Evolutionary conservation across 2,329 filamentous ascomycete species (phyloP), one percentile per base, ranked within the genome.

Genomic region (Pseudodiploospora longispora): DNA sequence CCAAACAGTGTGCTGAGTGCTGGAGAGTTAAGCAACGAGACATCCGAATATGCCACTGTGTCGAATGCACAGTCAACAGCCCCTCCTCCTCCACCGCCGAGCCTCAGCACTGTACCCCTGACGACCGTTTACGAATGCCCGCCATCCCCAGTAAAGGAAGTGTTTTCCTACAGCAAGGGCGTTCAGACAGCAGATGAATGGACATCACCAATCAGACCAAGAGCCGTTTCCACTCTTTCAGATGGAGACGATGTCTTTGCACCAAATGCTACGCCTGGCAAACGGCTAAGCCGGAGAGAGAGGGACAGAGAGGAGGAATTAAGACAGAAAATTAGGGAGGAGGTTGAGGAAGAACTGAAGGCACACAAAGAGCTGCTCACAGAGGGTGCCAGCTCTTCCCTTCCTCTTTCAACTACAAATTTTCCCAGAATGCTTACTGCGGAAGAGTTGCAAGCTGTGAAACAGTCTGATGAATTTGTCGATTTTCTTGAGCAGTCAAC

Each of bases 81-180:
- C 6, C 54, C 60, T 27, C 62, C 67, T 29, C 55, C 63, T 4
- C 69, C 71, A 28, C 70, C 75, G 10, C 87, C 91, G 57, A 83
- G 80, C 3, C 77, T 95, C 19, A 84, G 81, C 6, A 84, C 89
- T 1, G 80, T 80, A 8, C 75, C 85, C 6, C 72, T 88, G 42
- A 80, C 82, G 12, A 89, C 87, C 31, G 78, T 93, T 48, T 89
- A 85, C 65, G 90, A 95, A 63, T 85, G 81, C 51, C 80, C 85
- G 2, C 84, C 86, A 1, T 83, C 82, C 19, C 81, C 84, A 31
- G 78, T 83, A 44, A 80, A 84, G 52, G 93, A 98, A 64, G 74
- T 95, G 47, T 89, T 95, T 59, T 95, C 89, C 42, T 98, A 98
- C 72, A 97, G 87, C 74, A 97, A 96, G 69, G 90, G 83, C 44